Percentiles rank a stretch among this genome's conserved stretches.
Conservation (phyloP, 441 rosid genomes). For the Dalechampia spathulata region DNA sequence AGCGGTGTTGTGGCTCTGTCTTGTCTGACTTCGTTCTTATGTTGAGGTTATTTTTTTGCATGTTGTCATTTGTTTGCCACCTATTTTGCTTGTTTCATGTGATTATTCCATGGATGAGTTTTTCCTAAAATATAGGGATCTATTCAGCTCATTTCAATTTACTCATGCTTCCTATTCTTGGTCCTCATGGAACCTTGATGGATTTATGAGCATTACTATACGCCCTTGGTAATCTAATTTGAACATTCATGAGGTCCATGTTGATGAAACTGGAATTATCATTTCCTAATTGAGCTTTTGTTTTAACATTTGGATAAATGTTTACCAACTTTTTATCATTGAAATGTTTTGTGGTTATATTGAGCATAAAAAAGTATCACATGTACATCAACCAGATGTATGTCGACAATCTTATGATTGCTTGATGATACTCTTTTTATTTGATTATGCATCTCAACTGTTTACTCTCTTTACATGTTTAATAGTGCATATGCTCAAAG, state of each 20-base stretch:
- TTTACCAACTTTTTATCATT: neutral
- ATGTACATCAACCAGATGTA: neutral
- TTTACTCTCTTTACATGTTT: no score
- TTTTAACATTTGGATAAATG: neutral
- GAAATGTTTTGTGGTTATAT: neutral
- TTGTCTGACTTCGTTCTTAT: slow-evolving; percentile 73
- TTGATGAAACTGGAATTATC: neutral
- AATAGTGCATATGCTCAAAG: no score
- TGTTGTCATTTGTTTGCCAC: neutral
- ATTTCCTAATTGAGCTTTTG: neutral
- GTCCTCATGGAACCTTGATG: neutral
- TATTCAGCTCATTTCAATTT: no score
- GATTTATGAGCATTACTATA: neutral
- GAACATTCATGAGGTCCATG: neutral
- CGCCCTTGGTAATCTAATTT: neutral
- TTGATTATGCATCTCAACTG: no score
- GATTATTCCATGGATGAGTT: no score
- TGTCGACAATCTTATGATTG: neutral
- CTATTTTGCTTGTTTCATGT: neutral
- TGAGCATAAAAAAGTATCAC: no score
- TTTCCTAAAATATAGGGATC: no score
- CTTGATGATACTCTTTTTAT: no score
- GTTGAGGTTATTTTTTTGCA: slow-evolving; percentile 51
- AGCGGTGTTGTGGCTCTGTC: slow-evolving; percentile 71
- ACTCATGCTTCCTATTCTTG: neutral